phyloP scores from a whole-genome alignment of 2,329 filamentous ascomycete genomes.

The Lecanoromycetidae sp. region DNA sequence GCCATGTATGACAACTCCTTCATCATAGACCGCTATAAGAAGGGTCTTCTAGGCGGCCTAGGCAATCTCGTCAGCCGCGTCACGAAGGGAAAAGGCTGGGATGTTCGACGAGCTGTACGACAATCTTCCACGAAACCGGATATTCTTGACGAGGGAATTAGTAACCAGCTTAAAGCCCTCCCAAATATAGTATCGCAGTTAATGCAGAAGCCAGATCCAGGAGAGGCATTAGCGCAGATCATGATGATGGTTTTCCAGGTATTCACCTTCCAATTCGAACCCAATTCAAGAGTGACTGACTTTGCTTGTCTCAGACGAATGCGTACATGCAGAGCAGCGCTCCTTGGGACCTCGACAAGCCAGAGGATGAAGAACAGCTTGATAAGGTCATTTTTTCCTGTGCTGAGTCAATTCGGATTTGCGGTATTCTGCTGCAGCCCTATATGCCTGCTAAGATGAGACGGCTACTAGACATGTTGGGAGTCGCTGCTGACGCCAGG shows the following conservation, averaged over 20 bases:
- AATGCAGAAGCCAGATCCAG: constrained; percentile 54
- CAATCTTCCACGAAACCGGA: constrained; percentile 22
- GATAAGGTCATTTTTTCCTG: constrained; percentile 55
- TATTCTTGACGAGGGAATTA: constrained; percentile 26
- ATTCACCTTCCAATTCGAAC: background rate
- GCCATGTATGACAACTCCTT: constrained; percentile 71
- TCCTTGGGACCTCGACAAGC: constrained; percentile 17
- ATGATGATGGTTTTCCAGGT: constrained; percentile 42
- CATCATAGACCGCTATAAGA: constrained; percentile 67
- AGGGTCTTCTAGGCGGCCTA: constrained; percentile 60
- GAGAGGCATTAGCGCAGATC: constrained; percentile 52
- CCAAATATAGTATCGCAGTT: constrained; percentile 34
- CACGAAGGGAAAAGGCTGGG: constrained; percentile 57
- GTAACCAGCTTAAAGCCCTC: constrained; percentile 30
- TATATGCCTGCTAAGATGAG: constrained; percentile 73
- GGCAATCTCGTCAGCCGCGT: constrained; percentile 71
- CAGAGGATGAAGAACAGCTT: constrained; percentile 40
- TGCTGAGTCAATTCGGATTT: constrained; percentile 65
- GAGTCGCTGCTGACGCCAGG: constrained; percentile 47
- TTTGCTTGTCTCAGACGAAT: constrained; percentile 10
- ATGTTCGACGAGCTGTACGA: constrained; percentile 48
- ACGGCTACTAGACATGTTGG: constrained; percentile 63
- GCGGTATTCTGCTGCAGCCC: constrained; percentile 75
- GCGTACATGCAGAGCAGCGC: constrained; percentile 15
- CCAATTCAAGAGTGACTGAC: constrained; percentile 10